These are phyloP conservation scores for Aspergillus transmontanensis DNA, from an alignment of 2,329 filamentous ascomycete species.

Conservation along the genomic window DNA sequence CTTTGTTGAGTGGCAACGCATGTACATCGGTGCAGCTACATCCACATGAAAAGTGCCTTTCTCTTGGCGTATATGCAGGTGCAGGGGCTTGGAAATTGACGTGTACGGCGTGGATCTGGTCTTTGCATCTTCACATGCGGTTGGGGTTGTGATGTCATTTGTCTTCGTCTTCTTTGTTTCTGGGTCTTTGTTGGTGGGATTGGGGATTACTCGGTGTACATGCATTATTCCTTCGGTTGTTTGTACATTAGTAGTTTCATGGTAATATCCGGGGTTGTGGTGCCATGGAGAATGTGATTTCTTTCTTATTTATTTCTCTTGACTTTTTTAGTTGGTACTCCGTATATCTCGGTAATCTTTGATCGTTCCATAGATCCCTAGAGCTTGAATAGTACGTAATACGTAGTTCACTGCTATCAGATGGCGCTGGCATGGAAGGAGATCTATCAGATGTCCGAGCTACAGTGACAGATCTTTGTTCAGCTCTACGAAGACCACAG, in stretches of 20 bases:
- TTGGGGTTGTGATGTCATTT: not conserved
- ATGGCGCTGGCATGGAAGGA: too few species aligned
- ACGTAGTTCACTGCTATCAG: too few species aligned
- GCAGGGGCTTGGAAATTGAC: not conserved
- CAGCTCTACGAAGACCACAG: constrained; percentile 56
- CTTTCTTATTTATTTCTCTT: not conserved
- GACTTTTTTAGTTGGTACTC: not conserved
- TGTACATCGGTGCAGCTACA: not conserved
- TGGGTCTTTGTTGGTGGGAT: not conserved
- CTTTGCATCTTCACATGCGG: not conserved
- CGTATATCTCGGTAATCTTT: too few species aligned
- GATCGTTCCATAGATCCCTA: constrained; percentile 13
- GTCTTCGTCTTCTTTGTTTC: not conserved
- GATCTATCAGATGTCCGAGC: too few species aligned
- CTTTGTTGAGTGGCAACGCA: not conserved
- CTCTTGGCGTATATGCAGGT: not conserved
- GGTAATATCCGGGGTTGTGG: not conserved
- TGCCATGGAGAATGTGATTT: not conserved
- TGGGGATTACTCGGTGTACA: not conserved
- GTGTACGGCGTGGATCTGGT: not conserved
- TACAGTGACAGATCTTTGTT: constrained; percentile 32
- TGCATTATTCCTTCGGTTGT: too few species aligned
- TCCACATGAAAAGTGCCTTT: not conserved
- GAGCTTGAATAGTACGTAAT: too few species aligned
- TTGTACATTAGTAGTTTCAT: not conserved